A percentile compares a stretch with the other conserved stretches of the same genome.
These are phyloP conservation scores for Crassisporium funariophilum DNA, from an alignment of 768 basidiomycete species.

Conservation along the genomic window DNA sequence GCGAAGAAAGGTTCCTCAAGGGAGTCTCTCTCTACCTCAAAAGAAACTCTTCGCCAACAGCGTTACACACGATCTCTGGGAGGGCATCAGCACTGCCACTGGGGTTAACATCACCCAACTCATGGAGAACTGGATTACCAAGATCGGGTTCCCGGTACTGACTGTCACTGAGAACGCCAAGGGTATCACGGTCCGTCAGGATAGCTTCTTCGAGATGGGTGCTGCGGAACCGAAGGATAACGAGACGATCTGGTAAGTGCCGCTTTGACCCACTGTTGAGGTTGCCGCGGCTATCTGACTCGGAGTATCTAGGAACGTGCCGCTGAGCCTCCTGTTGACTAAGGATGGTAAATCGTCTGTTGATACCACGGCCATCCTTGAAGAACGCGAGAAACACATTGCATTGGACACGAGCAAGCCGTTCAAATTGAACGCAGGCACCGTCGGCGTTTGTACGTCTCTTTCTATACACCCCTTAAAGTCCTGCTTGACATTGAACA, in stretches of 20 bases:
- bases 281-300: neutral
- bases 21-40: constrained; percentile 93
- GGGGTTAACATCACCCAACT: constrained; percentile 73
- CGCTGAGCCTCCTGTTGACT: constrained; percentile 72
- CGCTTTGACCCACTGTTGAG: neutral
- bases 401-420: constrained; percentile 71
- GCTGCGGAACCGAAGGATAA: constrained; percentile 80
- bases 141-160: constrained; percentile 88
- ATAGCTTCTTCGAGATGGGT: constrained; percentile 90
- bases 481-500: neutral
- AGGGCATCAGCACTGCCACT: constrained; percentile 77
- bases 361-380: constrained; percentile 65
- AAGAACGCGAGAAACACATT: constrained; percentile 67
- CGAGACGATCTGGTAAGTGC: constrained; percentile 78
- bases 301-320: constrained; percentile 69
- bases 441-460: constrained; percentile 82
- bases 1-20: constrained; percentile 84
- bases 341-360: constrained; percentile 55
- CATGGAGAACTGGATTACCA: constrained; percentile 92
- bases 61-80: constrained; percentile 85
- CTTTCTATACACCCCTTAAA: neutral
- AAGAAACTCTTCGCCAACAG: constrained; percentile 83
- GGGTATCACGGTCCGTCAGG: constrained; percentile 82
- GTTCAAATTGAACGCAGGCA: constrained; percentile 92
- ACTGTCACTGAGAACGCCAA: constrained; percentile 76